Evolutionary conservation across 2,329 filamentous ascomycete genomes (phyloP).

Genomic region (Pseudogymnoascus destructans): DNA sequence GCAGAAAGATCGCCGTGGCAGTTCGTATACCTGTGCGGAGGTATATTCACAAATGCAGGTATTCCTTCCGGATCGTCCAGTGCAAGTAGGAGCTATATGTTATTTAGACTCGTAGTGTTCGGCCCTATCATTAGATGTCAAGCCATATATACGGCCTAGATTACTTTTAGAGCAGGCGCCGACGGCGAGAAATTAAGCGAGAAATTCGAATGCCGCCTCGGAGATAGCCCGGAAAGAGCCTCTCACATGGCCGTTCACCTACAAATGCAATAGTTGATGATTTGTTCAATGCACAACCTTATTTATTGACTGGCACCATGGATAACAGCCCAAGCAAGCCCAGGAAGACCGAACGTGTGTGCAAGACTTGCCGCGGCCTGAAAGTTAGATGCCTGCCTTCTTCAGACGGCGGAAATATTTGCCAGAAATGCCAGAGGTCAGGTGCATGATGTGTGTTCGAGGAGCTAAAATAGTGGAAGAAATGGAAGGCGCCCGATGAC

Average conservation of each 20-base stretch:
- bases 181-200: conserved; percentile 1
- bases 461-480: neutral
- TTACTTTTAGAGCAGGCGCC: neutral
- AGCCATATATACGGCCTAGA: neutral
- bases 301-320: neutral
- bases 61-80: neutral
- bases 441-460: conserved; percentile 1
- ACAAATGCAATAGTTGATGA: neutral
- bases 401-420: neutral
- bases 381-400: neutral
- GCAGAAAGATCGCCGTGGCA: neutral
- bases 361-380: neutral
- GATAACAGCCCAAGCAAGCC: neutral
- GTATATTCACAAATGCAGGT: conserved; percentile 1
- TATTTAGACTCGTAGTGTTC: conserved; percentile 7
- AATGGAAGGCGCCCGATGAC: neutral
- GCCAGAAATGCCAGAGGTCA: conserved; percentile 5
- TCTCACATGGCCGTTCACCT: neutral
- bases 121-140: conserved; percentile 1
- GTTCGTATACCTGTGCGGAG: neutral
- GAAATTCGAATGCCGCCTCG: neutral
- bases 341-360: neutral
- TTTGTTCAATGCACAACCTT: neutral
- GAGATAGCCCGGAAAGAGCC: neutral
- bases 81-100: neutral